These are phyloP conservation scores for Dalechampia spathulata DNA, from an alignment of 441 rosid species.

Conservation along the genomic window DNA sequence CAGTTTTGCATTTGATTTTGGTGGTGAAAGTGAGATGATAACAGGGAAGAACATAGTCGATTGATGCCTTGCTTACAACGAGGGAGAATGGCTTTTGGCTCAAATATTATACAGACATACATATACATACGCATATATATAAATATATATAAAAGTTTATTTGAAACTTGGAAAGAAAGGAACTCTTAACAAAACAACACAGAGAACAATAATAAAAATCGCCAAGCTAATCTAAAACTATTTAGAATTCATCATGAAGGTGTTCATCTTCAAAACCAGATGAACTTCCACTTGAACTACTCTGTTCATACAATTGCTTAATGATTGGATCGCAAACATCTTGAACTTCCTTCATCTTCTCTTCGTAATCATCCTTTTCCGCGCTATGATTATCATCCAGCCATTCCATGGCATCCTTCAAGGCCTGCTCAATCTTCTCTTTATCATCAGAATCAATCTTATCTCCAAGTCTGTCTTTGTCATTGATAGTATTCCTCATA, in stretches of 20 bases:
- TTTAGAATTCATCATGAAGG: slow-evolving; percentile 34
- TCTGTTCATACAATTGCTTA: slow-evolving; percentile 37
- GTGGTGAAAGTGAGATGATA: no score
- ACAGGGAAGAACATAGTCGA: no score
- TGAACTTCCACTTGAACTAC: slow-evolving; percentile 9
- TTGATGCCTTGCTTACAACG: no score
- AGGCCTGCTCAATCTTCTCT: slow-evolving; percentile 32
- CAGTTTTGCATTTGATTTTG: no score
- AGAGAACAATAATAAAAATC: no score
- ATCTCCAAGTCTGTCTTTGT: slow-evolving; percentile 39
- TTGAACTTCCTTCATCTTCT: slow-evolving; percentile 46
- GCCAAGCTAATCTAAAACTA: no score
- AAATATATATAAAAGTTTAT: no score
- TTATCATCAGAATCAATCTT: slow-evolving; percentile 40
- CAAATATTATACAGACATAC: no score
- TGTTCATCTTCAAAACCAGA: slow-evolving; percentile 25
- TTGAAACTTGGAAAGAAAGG: no score
- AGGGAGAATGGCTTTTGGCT: no score
- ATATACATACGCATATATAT: no score
- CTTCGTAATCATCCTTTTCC: slow-evolving; percentile 46
- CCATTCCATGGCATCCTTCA: slow-evolving; percentile 46
- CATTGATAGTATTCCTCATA: slow-evolving; percentile 37
- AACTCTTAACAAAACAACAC: no score
- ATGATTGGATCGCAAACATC: slow-evolving; percentile 46
- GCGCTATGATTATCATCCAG: slow-evolving; percentile 47